These are phyloP conservation scores for Edaphochlamys debaryana DNA, from an alignment of 139 green algal genomes.

Conservation along the genomic window DNA sequence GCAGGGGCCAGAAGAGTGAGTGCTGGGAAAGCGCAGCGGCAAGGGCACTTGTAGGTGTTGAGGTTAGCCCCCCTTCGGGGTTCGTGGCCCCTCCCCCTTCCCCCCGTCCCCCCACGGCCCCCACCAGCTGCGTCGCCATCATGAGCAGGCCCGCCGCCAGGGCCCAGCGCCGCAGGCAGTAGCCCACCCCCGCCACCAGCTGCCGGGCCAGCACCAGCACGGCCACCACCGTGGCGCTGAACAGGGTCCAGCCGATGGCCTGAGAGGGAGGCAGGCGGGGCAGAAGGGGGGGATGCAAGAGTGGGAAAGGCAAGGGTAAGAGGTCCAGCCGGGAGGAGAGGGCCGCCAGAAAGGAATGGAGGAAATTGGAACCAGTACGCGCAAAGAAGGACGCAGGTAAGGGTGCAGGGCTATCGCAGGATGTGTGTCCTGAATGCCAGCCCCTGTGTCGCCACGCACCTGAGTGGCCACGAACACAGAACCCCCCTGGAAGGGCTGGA, in stretches of 20 bases:
- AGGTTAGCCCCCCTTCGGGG: too few species aligned
- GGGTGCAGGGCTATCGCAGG: too few species aligned
- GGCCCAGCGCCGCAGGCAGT: conserved; percentile 70
- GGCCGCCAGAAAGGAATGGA: too few species aligned
- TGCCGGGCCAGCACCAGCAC: conserved; percentile 67
- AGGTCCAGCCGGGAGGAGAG: too few species aligned
- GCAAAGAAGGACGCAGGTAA: too few species aligned
- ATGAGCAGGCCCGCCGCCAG: conserved; percentile 69
- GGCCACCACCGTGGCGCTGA: conserved; percentile 65
- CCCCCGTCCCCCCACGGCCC: too few species aligned
- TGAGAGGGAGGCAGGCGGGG: background rate
- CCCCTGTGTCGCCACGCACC: background rate
- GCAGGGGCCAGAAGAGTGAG: too few species aligned
- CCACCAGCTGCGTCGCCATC: conserved; percentile 68
- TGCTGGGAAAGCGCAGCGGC: too few species aligned
- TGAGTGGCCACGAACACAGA: conserved; percentile 82
- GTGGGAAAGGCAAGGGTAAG: background rate
- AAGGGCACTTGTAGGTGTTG: too few species aligned
- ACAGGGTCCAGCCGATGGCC: conserved; percentile 83
- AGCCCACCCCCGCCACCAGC: conserved; percentile 66
- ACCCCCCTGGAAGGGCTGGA: conserved; percentile 83
- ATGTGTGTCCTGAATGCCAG: too few species aligned
- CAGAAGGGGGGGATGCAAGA: background rate
- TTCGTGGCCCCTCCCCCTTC: too few species aligned
- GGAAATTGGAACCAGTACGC: too few species aligned